Evolutionary conservation across 257 asterid genomes (phyloP), one percentile per base, ranked within the genome.

Genomic region (Cruciata laevipes): DNA sequence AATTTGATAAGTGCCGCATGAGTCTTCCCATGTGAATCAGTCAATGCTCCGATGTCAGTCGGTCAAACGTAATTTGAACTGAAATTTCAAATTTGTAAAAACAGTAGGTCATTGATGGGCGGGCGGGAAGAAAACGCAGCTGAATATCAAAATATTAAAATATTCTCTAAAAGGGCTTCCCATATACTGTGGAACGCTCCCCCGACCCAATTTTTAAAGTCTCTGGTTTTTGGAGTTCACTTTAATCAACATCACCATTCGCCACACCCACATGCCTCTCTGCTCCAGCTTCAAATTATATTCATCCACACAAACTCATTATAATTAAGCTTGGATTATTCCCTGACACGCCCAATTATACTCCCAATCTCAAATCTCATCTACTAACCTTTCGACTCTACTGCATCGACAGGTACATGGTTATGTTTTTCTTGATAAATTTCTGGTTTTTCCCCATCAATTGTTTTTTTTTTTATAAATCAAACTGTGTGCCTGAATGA

Each of bases 311-410:
- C 69, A 65, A 24, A 21, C 68, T 40, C 14, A 62, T 7, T 32
- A 62, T 32, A 7, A n/a, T 30, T 33, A 69, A 40, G n/a, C 21
- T 40, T 64, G 47, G 55, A 20, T 63, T 37, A 33, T 63, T n/a
- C 17, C 40, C 68, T 38, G 68, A 63, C 23, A 63, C 23, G 3
- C 44, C 25, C 17, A 14, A 20, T 65, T 53, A 35, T 44, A 61
- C 55, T 68, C 65, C 17, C 66, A 56, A 69, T 69, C 73, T 69
- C 31, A 38, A 69, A 60, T 69, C 73, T 69, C 65, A 56, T 56
- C 17, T 44, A 68, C 35, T 5, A 37, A 3, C 40, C 16, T 61
- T 31, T 62, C 35, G 7, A 5, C 16, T 64, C 21, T 24, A 1
- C 55, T 63, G 33, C 53, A 65, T 40, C 38, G 17, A 27, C n/a